Percentiles rank a stretch among this genome's conserved stretches.
Evolutionary conservation across 345 rosid species (phyloP).

Genomic region (Clarkia xantiana): DNA sequence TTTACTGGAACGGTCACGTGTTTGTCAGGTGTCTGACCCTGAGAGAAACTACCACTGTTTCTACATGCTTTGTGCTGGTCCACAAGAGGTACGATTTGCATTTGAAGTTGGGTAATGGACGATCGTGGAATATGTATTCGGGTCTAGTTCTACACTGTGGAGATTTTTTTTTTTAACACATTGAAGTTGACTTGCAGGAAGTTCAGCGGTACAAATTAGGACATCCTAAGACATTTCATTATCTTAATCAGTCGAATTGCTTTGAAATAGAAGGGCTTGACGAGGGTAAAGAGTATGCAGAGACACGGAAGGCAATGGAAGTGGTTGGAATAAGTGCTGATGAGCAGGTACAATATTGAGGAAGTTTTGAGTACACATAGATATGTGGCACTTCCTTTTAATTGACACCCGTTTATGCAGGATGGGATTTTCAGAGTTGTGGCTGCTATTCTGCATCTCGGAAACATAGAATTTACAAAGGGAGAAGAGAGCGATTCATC

Average conservation of each 20-base stretch:
- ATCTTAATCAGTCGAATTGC: constrained; percentile 88
- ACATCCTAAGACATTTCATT: constrained; percentile 69
- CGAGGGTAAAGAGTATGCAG: constrained; percentile 66
- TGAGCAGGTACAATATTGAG: constrained; percentile 51
- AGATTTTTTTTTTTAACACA: constrained; percentile 1
- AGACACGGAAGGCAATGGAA: constrained; percentile 87
- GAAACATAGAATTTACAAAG: constrained; percentile 78
- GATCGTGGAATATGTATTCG: too few species aligned
- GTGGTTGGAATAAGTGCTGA: constrained; percentile 70
- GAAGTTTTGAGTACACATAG: constrained; percentile 6
- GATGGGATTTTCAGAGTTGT: constrained; percentile 82
- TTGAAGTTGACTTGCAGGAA: constrained; percentile 37
- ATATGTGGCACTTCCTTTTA: constrained; percentile 3
- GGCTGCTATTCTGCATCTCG: constrained; percentile 86
- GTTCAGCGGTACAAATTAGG: constrained; percentile 61
- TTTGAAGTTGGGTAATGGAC: not conserved
- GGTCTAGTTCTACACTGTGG: too few species aligned
- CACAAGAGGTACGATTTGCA: constrained; percentile 46
- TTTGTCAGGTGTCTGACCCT: constrained; percentile 96
- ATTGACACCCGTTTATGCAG: constrained; percentile 19
- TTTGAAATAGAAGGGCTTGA: constrained; percentile 57
- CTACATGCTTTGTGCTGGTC: constrained; percentile 98
- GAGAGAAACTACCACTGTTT: constrained; percentile 99
- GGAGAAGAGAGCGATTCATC: constrained; percentile 88
- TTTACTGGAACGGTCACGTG: constrained; percentile 95